These are phyloP conservation scores for Eugenia klotzschiana DNA, from an alignment of 441 rosid species.

Conservation along the genomic window DNA sequence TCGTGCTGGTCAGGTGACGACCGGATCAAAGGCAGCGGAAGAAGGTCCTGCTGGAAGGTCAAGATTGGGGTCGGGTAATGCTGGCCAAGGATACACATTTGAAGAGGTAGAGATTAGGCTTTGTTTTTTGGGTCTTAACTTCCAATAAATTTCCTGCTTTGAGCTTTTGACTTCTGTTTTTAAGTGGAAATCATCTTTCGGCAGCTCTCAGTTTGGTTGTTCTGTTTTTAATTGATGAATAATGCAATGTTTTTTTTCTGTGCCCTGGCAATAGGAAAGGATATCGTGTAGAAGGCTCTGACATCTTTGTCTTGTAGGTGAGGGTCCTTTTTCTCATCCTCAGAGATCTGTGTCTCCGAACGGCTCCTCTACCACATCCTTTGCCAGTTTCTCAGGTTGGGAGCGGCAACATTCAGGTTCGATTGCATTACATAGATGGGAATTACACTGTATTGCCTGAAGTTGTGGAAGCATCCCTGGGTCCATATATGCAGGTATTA, in stretches of 20 bases:
- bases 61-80: slow-evolving; percentile 91
- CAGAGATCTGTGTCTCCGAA: slow-evolving; percentile 93
- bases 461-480: slow-evolving; percentile 99
- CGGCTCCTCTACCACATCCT: slow-evolving; percentile 61
- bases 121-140: neutral
- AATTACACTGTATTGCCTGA: slow-evolving; percentile 95
- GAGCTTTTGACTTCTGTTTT: neutral
- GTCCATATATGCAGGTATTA: slow-evolving; percentile 98
- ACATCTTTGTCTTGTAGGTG: slow-evolving; percentile 39
- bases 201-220: neutral
- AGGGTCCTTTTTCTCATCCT: slow-evolving; percentile 94
- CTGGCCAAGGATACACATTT: slow-evolving; percentile 97
- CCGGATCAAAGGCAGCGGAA: slow-evolving; percentile 74
- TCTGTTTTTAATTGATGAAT: neutral
- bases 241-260: neutral
- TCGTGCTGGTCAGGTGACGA: slow-evolving; percentile 47
- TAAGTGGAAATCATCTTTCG: neutral
- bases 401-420: slow-evolving; percentile 75
- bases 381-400: slow-evolving; percentile 97
- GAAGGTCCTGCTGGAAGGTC: slow-evolving; percentile 65
- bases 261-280: neutral
- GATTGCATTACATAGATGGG: slow-evolving; percentile 95
- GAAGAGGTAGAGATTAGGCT: slow-evolving; percentile 62
- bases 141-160: neutral
- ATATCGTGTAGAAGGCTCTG: neutral